Percentiles rank a stretch among this genome's conserved stretches.
Conservation (phyloP, 768 basidiomycete species). For the Rhodosporidiobolus sp. region DNA sequence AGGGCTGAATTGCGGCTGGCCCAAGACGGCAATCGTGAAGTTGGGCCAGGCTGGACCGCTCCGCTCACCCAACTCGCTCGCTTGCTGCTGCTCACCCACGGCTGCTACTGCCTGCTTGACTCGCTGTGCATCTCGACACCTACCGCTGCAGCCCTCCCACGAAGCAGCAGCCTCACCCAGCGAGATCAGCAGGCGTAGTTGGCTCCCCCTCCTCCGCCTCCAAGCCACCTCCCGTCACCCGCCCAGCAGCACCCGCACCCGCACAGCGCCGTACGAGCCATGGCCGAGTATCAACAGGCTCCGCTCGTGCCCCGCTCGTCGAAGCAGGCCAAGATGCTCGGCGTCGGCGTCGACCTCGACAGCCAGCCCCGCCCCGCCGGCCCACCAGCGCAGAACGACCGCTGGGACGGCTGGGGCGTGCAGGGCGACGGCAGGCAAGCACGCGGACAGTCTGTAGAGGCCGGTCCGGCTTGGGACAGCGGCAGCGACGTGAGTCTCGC, state of each 20-base stretch:
- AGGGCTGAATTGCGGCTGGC: no score
- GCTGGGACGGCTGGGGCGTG: constrained; percentile 9
- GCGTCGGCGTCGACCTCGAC: constrained; percentile 17
- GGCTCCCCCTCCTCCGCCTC: neutral
- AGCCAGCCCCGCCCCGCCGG: neutral
- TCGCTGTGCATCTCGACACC: no score
- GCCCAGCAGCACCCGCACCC: neutral
- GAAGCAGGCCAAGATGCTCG: constrained; percentile 41
- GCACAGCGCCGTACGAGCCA: no score
- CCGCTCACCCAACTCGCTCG: no score
- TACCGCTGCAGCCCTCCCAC: no score
- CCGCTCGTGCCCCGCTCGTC: constrained; percentile 10
- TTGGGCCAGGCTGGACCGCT: no score
- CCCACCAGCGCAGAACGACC: neutral
- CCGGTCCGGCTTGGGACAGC: constrained; percentile 15
- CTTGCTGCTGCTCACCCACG: no score
- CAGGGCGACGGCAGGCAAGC: neutral
- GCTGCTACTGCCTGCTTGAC: no score
- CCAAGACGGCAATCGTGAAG: no score
- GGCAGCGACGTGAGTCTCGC: constrained; percentile 12
- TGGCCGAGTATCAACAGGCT: constrained; percentile 13
- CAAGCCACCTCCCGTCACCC: neutral
- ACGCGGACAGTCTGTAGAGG: constrained; percentile 1
- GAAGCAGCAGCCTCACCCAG: no score
- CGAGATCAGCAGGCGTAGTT: no score